Conservation (phyloP, 2,329 filamentous ascomycete species). For the Blastomyces percursus region DNA sequence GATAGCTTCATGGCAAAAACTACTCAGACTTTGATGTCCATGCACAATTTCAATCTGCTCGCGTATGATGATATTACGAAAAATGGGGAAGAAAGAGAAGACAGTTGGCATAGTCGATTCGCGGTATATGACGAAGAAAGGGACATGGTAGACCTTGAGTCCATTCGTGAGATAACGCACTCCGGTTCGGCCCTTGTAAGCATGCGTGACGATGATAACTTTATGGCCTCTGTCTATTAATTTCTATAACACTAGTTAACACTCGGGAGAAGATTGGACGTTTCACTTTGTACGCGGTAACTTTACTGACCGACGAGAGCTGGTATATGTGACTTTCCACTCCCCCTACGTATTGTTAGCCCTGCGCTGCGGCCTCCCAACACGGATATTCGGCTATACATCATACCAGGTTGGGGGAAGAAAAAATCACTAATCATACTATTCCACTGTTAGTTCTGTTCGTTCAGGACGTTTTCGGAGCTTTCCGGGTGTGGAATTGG, state of each 20-base stretch:
- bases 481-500: background rate
- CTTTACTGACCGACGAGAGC: slow-evolving; percentile 55
- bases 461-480: background rate
- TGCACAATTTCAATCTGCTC: slow-evolving; percentile 96
- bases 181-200: slow-evolving; percentile 80
- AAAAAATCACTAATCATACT: slow-evolving; percentile 99
- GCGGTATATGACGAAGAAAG: slow-evolving; percentile 91
- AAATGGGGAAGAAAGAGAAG: slow-evolving; percentile 97
- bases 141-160: slow-evolving; percentile 95
- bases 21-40: slow-evolving; percentile 90
- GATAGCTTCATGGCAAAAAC: slow-evolving; percentile 87
- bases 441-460: slow-evolving; percentile 17
- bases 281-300: background rate
- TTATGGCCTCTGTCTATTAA: slow-evolving; percentile 96
- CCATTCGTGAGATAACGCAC: slow-evolving; percentile 95
- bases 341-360: slow-evolving; percentile 45
- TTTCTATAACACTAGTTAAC: slow-evolving; percentile 47
- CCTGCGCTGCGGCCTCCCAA: slow-evolving; percentile 7
- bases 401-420: slow-evolving; percentile 75
- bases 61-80: slow-evolving; percentile 88
- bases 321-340: slow-evolving; percentile 99
- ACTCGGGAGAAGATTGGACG: background rate
- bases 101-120: slow-evolving; percentile 90
- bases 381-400: background rate
- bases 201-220: slow-evolving; percentile 94